These are phyloP conservation scores for Cyberlindnera maritima DNA, from an alignment of 805 yeast species.

Conservation along the genomic window DNA sequence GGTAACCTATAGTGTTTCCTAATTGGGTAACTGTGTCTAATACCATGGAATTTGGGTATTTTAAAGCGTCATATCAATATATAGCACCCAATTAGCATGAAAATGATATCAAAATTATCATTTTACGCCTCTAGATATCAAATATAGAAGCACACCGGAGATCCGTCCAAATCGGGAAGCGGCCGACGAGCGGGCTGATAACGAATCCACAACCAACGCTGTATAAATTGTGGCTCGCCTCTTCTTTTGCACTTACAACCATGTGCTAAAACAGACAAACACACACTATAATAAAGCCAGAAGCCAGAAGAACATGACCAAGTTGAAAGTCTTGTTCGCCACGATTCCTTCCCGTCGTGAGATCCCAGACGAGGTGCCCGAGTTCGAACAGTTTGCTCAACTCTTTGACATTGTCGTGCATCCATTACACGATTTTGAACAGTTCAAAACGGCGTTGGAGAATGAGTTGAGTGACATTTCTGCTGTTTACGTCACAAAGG, in stretches of 20 bases:
- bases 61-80: too few species aligned
- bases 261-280: too few species aligned
- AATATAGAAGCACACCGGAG: background rate
- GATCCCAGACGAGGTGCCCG: slow-evolving; percentile 43
- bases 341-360: slow-evolving; percentile 35
- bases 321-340: slow-evolving; percentile 17
- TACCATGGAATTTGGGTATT: too few species aligned
- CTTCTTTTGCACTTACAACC: too few species aligned
- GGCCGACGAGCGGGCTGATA: slow-evolving; percentile 2
- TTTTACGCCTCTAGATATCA: background rate
- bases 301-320: too few species aligned
- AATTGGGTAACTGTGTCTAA: too few species aligned
- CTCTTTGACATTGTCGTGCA: slow-evolving; percentile 33
- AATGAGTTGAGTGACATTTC: slow-evolving; percentile 37
- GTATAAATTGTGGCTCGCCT: too few species aligned
- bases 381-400: slow-evolving; percentile 40
- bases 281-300: too few species aligned
- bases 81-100: too few species aligned
- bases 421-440: slow-evolving; percentile 31
- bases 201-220: too few species aligned
- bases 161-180: slow-evolving; percentile 2
- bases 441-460: slow-evolving; percentile 39
- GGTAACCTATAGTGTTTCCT: too few species aligned
- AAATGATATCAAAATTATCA: too few species aligned
- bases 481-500: slow-evolving; percentile 58